Evolutionary conservation across 2,329 filamentous ascomycete species (phyloP).

Genomic region (Cercospora zeina): DNA sequence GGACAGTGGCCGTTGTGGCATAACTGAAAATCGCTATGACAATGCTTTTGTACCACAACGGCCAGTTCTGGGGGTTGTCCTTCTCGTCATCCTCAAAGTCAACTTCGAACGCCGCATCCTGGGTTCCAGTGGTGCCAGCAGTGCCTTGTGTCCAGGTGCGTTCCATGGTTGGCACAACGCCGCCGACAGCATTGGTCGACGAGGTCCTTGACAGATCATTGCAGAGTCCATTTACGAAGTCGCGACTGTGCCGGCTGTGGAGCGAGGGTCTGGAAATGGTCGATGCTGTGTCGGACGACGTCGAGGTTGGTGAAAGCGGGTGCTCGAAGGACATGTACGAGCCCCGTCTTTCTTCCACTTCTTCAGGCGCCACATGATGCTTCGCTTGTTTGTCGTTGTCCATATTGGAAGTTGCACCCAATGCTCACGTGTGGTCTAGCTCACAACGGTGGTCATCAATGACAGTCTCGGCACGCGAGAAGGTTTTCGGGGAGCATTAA

Average conservation of each 20-base stretch:
- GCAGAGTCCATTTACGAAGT: slow-evolving; percentile 30
- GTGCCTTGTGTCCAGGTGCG: slow-evolving; percentile 29
- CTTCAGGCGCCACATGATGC: slow-evolving; percentile 11
- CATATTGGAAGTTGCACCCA: slow-evolving; percentile 16
- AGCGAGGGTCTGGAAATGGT: slow-evolving; percentile 25
- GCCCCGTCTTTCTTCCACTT: slow-evolving; percentile 17
- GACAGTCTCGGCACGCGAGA: slow-evolving; percentile 1
- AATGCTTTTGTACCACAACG: slow-evolving; percentile 58
- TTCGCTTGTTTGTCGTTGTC: slow-evolving; percentile 21
- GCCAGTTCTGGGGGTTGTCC: slow-evolving; percentile 69
- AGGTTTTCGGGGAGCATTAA: slow-evolving; percentile 9
- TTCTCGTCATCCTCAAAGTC: slow-evolving; percentile 66
- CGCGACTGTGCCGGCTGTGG: slow-evolving; percentile 28
- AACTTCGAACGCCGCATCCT: slow-evolving; percentile 66
- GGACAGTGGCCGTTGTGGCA: slow-evolving; percentile 57
- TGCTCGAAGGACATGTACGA: slow-evolving; percentile 36
- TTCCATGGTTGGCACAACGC: slow-evolving; percentile 30
- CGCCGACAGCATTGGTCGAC: slow-evolving; percentile 37
- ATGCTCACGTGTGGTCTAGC: neutral
- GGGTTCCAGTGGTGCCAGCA: slow-evolving; percentile 28
- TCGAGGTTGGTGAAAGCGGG: slow-evolving; percentile 30
- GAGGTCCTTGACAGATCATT: slow-evolving; percentile 36
- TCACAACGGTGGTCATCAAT: neutral
- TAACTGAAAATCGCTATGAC: slow-evolving; percentile 59
- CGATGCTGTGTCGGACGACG: slow-evolving; percentile 33